A percentile compares a stretch with the other conserved stretches of the same genome.
These are phyloP conservation scores for Plectranthus barbatus DNA, from an alignment of 257 asterid species.

Conservation along the genomic window DNA sequence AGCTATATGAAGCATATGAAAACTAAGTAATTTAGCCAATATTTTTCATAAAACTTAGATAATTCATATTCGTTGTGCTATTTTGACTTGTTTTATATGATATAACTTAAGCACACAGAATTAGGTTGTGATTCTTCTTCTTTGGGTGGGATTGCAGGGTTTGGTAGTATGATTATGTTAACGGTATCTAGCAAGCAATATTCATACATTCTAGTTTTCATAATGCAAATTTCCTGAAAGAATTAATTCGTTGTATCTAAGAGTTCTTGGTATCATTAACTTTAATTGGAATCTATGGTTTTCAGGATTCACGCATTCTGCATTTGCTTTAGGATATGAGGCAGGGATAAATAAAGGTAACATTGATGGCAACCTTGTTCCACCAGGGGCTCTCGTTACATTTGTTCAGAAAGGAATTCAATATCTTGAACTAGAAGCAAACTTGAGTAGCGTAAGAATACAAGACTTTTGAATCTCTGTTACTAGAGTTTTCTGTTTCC, in stretches of 20 bases:
- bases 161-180: background rate
- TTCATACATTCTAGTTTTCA: background rate
- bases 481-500: slow-evolving; percentile 8
- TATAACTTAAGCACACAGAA: background rate
- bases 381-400: slow-evolving; percentile 87
- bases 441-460: slow-evolving; percentile 52
- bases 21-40: background rate
- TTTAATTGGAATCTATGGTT: slow-evolving; percentile 7
- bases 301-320: slow-evolving; percentile 87
- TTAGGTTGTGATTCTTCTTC: background rate
- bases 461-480: background rate
- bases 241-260: background rate
- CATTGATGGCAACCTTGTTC: slow-evolving; percentile 84
- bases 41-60: background rate
- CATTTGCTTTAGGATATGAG: slow-evolving; percentile 87
- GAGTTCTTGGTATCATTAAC: background rate
- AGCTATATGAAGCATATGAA: background rate
- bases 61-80: background rate
- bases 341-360: slow-evolving; percentile 71
- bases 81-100: background rate
- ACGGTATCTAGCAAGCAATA: background rate
- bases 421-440: slow-evolving; percentile 90
- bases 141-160: background rate
- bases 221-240: background rate
- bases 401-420: slow-evolving; percentile 91